Conservation (phyloP, 441 rosid genomes). For the Corymbia citriodora region DNA sequence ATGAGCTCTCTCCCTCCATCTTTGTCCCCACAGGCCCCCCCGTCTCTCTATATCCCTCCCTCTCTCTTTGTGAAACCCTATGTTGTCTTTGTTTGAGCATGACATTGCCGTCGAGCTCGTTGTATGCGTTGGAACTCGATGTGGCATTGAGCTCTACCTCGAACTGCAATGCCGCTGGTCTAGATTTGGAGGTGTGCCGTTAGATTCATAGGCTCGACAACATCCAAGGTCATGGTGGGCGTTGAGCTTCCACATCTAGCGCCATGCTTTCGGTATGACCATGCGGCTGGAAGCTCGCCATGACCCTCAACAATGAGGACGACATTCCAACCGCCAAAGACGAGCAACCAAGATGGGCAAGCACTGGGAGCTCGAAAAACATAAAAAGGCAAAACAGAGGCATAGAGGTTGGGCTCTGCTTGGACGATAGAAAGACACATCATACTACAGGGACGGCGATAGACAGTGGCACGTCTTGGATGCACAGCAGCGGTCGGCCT, state of each 20-base stretch:
- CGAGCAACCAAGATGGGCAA: not conserved
- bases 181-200: not conserved
- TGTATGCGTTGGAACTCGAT: rapidly evolving
- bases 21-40: not conserved
- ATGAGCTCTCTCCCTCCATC: not conserved
- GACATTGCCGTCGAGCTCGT: not conserved
- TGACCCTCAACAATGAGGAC: not conserved
- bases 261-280: not conserved
- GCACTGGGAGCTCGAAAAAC: not conserved
- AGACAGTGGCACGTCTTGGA: too few species aligned
- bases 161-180: not conserved
- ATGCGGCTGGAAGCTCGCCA: rapidly evolving
- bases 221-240: not conserved
- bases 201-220: not conserved
- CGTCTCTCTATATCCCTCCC: not conserved
- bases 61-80: not conserved
- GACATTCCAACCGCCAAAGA: not conserved
- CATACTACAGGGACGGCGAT: too few species aligned
- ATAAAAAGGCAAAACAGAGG: too few species aligned
- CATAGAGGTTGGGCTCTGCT: too few species aligned
- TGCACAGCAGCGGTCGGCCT: too few species aligned
- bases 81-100: not conserved
- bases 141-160: not conserved
- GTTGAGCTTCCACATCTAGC: not conserved
- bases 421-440: too few species aligned